Evolutionary conservation across 2,329 filamentous ascomycete species (phyloP).

Genomic region (Conoideocrella luteorostrata): DNA sequence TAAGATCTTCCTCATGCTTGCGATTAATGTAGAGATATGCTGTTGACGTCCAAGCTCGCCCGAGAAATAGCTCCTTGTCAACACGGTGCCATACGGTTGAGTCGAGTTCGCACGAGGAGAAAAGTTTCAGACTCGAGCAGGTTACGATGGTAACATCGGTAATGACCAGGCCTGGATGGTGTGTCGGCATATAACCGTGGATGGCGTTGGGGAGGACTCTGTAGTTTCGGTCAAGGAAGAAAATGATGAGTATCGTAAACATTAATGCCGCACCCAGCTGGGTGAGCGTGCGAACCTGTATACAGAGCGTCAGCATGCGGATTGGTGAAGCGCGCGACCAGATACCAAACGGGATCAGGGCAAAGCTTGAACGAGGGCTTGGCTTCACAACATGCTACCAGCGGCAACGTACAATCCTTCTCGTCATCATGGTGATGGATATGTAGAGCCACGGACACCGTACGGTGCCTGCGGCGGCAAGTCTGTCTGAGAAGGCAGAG

Average conservation of each 20-base stretch:
- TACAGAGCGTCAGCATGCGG: too few species aligned
- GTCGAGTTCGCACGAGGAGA: constrained; percentile 72
- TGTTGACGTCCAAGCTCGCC: constrained; percentile 63
- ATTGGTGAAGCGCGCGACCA: too few species aligned
- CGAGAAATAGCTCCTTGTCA: constrained; percentile 83
- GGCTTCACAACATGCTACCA: neutral
- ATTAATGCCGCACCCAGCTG: constrained; percentile 64
- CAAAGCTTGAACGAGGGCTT: too few species aligned
- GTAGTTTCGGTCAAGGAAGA: constrained; percentile 84
- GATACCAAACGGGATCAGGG: too few species aligned
- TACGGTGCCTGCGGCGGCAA: neutral
- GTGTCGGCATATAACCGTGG: constrained; percentile 79
- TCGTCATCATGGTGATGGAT: constrained; percentile 23
- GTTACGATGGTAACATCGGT: constrained; percentile 76
- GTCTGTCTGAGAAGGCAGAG: neutral
- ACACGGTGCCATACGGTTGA: constrained; percentile 69
- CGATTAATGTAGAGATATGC: constrained; percentile 78
- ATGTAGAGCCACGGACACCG: constrained; percentile 1
- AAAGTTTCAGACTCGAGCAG: constrained; percentile 68
- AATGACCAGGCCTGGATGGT: constrained; percentile 77
- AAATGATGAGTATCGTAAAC: constrained; percentile 63
- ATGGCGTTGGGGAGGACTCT: constrained; percentile 78
- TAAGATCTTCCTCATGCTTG: constrained; percentile 80
- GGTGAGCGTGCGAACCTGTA: constrained; percentile 59
- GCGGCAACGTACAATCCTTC: constrained; percentile 27